Conservation (phyloP, 2,329 filamentous ascomycete species). For the Cladophialophora yegresii region DNA sequence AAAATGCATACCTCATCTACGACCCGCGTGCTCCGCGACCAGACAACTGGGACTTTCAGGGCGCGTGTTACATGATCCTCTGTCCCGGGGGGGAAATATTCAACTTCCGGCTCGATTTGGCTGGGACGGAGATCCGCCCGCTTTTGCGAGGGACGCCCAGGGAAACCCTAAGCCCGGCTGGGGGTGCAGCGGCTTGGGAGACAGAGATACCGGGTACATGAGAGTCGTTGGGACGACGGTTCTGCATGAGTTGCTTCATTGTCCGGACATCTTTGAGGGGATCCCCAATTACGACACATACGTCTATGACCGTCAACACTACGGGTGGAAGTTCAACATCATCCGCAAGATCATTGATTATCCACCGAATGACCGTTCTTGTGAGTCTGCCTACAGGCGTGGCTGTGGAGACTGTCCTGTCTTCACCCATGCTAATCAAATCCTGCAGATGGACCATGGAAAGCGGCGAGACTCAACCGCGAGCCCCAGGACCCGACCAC, state of each 20-base stretch:
- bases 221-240: conserved; percentile 4
- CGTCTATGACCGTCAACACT: conserved; percentile 3
- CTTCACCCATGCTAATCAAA: neutral
- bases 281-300: conserved; percentile 6
- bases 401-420: neutral
- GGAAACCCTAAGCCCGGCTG: conserved; percentile 1
- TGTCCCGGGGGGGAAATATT: neutral
- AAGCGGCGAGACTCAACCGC: conserved; percentile 10
- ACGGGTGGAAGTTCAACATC: neutral
- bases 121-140: neutral
- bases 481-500: neutral
- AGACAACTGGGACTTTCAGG: neutral
- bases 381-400: neutral
- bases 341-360: neutral
- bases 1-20: neutral
- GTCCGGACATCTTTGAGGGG: conserved; percentile 2
- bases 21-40: neutral
- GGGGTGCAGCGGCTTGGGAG: conserved; percentile 12
- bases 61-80: neutral
- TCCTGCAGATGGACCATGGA: conserved; percentile 6
- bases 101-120: neutral
- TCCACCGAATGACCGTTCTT: neutral
- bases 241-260: conserved; percentile 17
- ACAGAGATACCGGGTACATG: conserved; percentile 9
- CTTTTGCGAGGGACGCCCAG: neutral